These are phyloP conservation scores for Daldinia childiae DNA, from an alignment of 495 filamentous ascomycete species.

Conservation along the genomic window DNA sequence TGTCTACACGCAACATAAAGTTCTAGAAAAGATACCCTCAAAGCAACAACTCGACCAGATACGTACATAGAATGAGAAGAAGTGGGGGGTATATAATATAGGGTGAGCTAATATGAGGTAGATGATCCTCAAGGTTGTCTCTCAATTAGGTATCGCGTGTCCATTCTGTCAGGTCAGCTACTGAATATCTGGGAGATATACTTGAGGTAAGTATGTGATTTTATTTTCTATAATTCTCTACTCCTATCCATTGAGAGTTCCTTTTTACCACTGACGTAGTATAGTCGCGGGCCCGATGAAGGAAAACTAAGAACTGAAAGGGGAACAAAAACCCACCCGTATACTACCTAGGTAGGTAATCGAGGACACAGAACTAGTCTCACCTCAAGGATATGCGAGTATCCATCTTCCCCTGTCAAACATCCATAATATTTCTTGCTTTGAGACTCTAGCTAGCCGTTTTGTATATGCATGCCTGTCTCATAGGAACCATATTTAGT, in stretches of 20 bases:
- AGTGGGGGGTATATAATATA: not conserved
- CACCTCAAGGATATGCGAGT: not conserved
- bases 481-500: not conserved
- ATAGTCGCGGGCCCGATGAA: not conserved
- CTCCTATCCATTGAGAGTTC: not conserved
- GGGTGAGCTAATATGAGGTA: constrained; percentile 17
- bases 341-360: not conserved
- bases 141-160: not conserved
- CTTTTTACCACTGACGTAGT: not conserved
- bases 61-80: not conserved
- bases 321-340: not conserved
- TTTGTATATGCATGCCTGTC: not conserved
- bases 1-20: not conserved
- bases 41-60: not conserved
- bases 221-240: not conserved
- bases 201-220: not conserved
- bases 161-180: not conserved
- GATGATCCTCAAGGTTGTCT: not conserved
- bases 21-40: not conserved
- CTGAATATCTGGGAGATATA: not conserved
- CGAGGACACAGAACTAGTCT: not conserved
- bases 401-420: not conserved
- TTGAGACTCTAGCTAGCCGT: not conserved
- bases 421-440: not conserved
- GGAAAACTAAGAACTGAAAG: not conserved